A percentile compares a stretch with the other conserved stretches of the same genome.
phyloP scores from a whole-genome alignment of 257 asterid genomes.

The Ilex asprella region DNA sequence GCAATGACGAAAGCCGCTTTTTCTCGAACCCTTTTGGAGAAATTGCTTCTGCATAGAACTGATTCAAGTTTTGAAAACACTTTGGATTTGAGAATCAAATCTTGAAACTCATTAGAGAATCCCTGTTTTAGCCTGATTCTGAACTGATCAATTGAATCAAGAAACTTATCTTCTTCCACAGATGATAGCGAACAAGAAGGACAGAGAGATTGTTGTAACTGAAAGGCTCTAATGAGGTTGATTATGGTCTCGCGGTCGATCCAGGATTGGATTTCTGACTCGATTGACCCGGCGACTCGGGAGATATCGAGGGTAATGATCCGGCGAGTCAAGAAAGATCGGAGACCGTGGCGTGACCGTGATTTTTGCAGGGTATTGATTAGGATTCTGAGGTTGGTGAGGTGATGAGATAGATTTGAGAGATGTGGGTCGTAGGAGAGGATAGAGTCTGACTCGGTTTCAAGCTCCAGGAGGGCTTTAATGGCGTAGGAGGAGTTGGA shows the following conservation, averaged over 20 bases:
- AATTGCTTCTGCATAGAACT: slow-evolving; percentile 24
- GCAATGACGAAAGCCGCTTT: slow-evolving; percentile 43
- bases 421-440: slow-evolving; percentile 41
- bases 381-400: slow-evolving; percentile 35
- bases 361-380: slow-evolving; percentile 31
- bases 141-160: slow-evolving; percentile 27
- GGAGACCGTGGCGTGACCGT: slow-evolving; percentile 30
- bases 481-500: slow-evolving; percentile 29
- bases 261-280: slow-evolving; percentile 50
- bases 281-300: slow-evolving; percentile 41
- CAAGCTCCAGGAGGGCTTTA: slow-evolving; percentile 37
- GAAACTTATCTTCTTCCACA: slow-evolving; percentile 28
- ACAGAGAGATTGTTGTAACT: slow-evolving; percentile 13
- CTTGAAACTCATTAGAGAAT: slow-evolving; percentile 47
- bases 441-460: slow-evolving; percentile 31
- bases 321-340: slow-evolving; percentile 43
- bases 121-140: slow-evolving; percentile 38
- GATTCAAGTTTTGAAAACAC: slow-evolving; percentile 35
- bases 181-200: not conserved
- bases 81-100: slow-evolving; percentile 41
- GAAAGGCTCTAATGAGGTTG: slow-evolving; percentile 12
- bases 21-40: slow-evolving; percentile 37
- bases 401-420: slow-evolving; percentile 30
- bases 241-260: slow-evolving; percentile 45
- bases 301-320: slow-evolving; percentile 45